Conservation (phyloP, 2,329 filamentous ascomycete genomes). For the Amauroascus niger region DNA sequence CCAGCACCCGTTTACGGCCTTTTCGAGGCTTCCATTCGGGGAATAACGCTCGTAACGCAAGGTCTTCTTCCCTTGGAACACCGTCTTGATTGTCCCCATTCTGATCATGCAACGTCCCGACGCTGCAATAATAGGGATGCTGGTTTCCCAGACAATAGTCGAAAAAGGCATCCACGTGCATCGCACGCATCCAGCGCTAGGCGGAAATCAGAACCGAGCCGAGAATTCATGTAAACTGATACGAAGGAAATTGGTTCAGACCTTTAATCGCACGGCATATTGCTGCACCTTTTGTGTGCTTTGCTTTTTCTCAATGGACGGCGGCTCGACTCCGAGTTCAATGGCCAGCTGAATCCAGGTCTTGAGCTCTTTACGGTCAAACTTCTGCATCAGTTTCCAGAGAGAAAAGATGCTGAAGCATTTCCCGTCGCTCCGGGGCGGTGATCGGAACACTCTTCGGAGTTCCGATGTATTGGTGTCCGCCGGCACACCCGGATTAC, state of each 20-base stretch:
- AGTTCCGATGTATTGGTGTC: constrained; percentile 61
- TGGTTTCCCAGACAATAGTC: constrained; percentile 72
- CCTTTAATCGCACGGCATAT: constrained; percentile 85
- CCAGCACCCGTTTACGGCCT: constrained; percentile 51
- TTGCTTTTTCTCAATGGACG: constrained; percentile 70
- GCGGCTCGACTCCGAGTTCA: constrained; percentile 78
- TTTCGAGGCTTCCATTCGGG: constrained; percentile 60
- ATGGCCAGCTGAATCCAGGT: constrained; percentile 86
- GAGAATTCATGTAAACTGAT: constrained; percentile 12
- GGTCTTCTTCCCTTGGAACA: constrained; percentile 75
- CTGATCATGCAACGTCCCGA: constrained; percentile 57
- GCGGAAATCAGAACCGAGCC: constrained; percentile 8
- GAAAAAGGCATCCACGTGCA: constrained; percentile 92
- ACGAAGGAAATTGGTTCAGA: constrained; percentile 32
- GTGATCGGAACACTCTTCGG: constrained; percentile 64
- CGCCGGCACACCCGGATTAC: constrained; percentile 71
- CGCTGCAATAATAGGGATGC: constrained; percentile 69
- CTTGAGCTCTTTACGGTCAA: constrained; percentile 75
- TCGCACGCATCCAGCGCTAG: constrained; percentile 90
- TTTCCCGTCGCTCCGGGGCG: constrained; percentile 81
- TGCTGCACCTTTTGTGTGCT: constrained; percentile 91
- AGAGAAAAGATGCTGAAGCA: constrained; percentile 68
- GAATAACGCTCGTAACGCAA: constrained; percentile 72
- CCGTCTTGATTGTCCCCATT: constrained; percentile 63
- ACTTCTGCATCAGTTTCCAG: constrained; percentile 66